phyloP scores from a whole-genome alignment of 768 basidiomycete genomes.

The Trichaptum fuscoviolaceum region DNA sequence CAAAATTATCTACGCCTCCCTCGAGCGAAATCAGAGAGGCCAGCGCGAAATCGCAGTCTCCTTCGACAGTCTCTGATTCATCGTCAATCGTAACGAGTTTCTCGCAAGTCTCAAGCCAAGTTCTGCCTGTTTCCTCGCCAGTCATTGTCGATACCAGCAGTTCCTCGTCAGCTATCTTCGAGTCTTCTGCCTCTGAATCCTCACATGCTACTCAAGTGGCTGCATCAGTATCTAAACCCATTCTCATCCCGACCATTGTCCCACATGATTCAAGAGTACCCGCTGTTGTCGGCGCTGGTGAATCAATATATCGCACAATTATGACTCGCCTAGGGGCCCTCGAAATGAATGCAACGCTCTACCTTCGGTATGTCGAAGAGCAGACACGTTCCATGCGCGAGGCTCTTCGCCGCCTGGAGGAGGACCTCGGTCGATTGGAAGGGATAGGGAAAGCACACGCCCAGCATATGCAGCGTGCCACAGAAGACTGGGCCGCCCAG shows the following conservation, averaged over 20 bases:
- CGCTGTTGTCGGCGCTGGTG: constrained; percentile 42
- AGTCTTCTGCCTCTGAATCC: background rate
- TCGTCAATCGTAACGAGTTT: background rate
- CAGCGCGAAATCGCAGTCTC: background rate
- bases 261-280: constrained; percentile 9
- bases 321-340: constrained; percentile 86
- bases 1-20: background rate
- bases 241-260: constrained; percentile 9
- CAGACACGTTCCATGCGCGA: constrained; percentile 75
- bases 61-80: background rate
- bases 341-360: constrained; percentile 83
- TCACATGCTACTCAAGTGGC: constrained; percentile 6
- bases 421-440: constrained; percentile 74
- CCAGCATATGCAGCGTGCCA: constrained; percentile 55
- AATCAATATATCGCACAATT: constrained; percentile 94
- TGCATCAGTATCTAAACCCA: constrained; percentile 14
- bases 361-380: constrained; percentile 83
- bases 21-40: background rate
- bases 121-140: background rate
- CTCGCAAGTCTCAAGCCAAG: background rate
- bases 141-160: background rate
- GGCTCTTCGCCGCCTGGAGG: constrained; percentile 65
- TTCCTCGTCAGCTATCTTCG: background rate
- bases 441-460: constrained; percentile 68
- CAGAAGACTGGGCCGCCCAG: constrained; percentile 67